Conservation (phyloP, 208 protist genomes). For the Giardia duodenalis region DNA sequence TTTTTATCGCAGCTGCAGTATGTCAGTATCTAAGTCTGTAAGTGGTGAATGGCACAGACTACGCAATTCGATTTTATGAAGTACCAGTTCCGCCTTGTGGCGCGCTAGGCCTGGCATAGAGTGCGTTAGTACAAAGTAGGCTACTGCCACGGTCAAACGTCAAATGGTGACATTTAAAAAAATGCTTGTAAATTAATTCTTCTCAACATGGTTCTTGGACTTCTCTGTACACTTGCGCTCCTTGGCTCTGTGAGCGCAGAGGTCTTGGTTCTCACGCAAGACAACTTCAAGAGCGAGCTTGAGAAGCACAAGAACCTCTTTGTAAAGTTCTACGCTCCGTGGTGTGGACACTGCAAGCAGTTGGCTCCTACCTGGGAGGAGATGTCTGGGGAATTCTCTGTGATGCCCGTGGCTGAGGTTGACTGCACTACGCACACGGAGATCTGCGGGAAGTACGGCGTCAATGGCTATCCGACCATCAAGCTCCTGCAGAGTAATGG, state of each 20-base stretch:
- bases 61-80: no score
- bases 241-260: neutral
- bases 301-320: neutral
- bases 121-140: no score
- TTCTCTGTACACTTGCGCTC: no score
- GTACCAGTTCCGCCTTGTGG: no score
- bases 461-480: slow-evolving; percentile 12
- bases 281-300: slow-evolving; percentile 12
- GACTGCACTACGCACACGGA: slow-evolving; percentile 25
- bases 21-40: no score
- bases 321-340: slow-evolving; percentile 36
- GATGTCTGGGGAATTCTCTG: neutral
- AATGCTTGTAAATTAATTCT: no score
- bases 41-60: no score
- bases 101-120: no score
- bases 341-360: slow-evolving; percentile 39
- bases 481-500: neutral
- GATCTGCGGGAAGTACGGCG: slow-evolving; percentile 22
- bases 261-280: slow-evolving; percentile 9
- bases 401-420: slow-evolving; percentile 1
- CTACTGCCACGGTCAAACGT: no score
- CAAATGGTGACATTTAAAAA: no score
- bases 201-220: no score
- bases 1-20: no score
- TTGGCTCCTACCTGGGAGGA: slow-evolving; percentile 32